phyloP scores from a whole-genome alignment of 2,329 filamentous ascomycete species.

The Xylaria sp. region DNA sequence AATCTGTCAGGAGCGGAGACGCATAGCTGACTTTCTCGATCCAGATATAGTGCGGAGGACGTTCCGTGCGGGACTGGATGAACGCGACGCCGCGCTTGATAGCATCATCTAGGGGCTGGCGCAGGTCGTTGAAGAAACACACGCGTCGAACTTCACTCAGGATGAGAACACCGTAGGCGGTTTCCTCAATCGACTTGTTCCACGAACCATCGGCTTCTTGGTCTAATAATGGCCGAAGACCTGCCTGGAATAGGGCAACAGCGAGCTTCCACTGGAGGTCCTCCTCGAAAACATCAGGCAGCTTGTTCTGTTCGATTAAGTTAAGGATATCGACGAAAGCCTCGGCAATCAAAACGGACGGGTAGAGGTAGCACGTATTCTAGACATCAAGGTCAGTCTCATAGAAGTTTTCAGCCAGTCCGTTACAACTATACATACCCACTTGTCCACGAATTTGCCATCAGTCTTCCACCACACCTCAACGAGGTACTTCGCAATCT shows the following conservation, averaged over 20 bases:
- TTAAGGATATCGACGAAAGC: slow-evolving; percentile 19
- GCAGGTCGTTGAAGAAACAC: slow-evolving; percentile 19
- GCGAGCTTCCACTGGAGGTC: slow-evolving; percentile 16
- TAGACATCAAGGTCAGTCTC: slow-evolving; percentile 8
- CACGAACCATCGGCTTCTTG: slow-evolving; percentile 19
- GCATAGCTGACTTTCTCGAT: slow-evolving; percentile 26
- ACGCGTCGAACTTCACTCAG: slow-evolving; percentile 19
- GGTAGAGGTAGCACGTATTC: slow-evolving; percentile 22
- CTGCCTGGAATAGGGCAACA: slow-evolving; percentile 20
- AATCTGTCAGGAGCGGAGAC: slow-evolving; percentile 19
- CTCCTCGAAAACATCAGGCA: slow-evolving; percentile 18
- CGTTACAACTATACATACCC: slow-evolving; percentile 20
- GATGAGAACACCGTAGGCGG: slow-evolving; percentile 19
- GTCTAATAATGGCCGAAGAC: slow-evolving; percentile 16
- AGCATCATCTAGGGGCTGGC: slow-evolving; percentile 14
- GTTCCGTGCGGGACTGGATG: slow-evolving; percentile 13
- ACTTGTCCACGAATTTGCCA: slow-evolving; percentile 26
- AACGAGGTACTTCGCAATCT: slow-evolving; percentile 25
- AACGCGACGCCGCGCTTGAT: slow-evolving; percentile 15
- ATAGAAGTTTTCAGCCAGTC: neutral
- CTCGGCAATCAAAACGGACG: slow-evolving; percentile 19
- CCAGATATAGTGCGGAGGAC: slow-evolving; percentile 21
- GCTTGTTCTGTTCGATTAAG: slow-evolving; percentile 17
- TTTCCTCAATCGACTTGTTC: slow-evolving; percentile 21
- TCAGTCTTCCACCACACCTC: slow-evolving; percentile 25